phyloP scores from a whole-genome alignment of 1,139 yeast species.

The Blastobotrys persicus region DNA sequence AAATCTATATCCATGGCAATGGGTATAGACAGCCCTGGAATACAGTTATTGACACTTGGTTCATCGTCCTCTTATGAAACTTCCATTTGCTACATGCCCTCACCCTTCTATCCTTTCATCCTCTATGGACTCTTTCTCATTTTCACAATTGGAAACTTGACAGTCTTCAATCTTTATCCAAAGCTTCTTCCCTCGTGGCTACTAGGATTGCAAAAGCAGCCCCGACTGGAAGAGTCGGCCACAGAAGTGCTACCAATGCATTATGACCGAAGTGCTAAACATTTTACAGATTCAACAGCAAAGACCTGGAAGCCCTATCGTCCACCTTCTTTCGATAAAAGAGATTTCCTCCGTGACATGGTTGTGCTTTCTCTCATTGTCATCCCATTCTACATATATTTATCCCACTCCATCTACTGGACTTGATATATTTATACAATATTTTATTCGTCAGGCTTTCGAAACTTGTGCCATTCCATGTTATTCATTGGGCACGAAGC shows the following conservation, averaged over 20 bases:
- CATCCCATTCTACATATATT: not conserved
- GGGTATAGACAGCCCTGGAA: slow-evolving; percentile 81
- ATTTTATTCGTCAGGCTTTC: no score
- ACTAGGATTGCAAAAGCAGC: not conserved
- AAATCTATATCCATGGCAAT: slow-evolving; percentile 91
- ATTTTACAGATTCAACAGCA: slow-evolving; percentile 4
- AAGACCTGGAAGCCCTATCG: slow-evolving; percentile 1
- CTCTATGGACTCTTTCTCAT: slow-evolving; percentile 29
- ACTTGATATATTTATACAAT: not conserved
- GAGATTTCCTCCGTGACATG: not conserved
- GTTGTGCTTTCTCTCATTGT: not conserved
- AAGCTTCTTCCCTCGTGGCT: slow-evolving; percentile 8
- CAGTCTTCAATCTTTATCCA: not conserved
- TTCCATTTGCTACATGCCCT: slow-evolving; percentile 67
- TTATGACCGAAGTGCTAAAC: slow-evolving; percentile 2
- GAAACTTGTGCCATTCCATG: no score
- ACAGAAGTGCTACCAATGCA: slow-evolving; percentile 4
- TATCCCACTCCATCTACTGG: slow-evolving; percentile 1
- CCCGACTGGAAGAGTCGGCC: not conserved
- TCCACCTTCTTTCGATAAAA: not conserved
- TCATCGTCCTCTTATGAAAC: slow-evolving; percentile 41
- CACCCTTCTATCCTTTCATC: slow-evolving; percentile 54
- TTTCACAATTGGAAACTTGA: slow-evolving; percentile 15
- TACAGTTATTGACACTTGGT: slow-evolving; percentile 68
- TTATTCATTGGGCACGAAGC: no score